phyloP scores from a whole-genome alignment of 768 basidiomycete genomes.

The Suillus spraguei region DNA sequence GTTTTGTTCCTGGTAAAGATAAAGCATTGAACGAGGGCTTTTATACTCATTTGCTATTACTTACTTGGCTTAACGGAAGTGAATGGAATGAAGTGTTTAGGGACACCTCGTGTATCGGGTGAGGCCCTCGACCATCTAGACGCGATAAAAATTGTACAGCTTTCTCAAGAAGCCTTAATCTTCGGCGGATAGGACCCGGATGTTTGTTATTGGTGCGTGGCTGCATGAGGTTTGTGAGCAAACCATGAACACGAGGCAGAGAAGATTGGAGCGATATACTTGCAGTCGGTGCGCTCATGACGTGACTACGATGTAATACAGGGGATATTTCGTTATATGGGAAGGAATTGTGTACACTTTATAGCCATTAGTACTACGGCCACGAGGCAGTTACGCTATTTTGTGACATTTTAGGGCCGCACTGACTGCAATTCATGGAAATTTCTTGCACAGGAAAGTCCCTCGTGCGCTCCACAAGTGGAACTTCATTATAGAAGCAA shows the following conservation, averaged over 20 bases:
- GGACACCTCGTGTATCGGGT: slow-evolving; percentile 28
- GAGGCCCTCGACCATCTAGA: slow-evolving; percentile 8
- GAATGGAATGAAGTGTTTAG: slow-evolving; percentile 7
- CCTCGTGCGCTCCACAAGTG: slow-evolving; percentile 4
- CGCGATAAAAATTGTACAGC: slow-evolving; percentile 9
- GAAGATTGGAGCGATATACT: slow-evolving; percentile 4
- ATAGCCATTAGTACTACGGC: not conserved
- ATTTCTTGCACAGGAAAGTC: slow-evolving; percentile 7
- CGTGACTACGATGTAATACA: slow-evolving; percentile 4
- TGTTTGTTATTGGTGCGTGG: not conserved
- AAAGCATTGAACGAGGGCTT: slow-evolving; percentile 19
- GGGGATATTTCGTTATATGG: not conserved
- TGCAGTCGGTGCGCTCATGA: slow-evolving; percentile 2
- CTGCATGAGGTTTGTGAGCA: not conserved
- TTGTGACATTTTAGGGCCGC: slow-evolving; percentile 6
- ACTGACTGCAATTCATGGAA: slow-evolving; percentile 7
- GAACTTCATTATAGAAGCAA: slow-evolving; percentile 4
- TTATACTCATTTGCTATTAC: slow-evolving; percentile 34
- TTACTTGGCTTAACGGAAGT: slow-evolving; percentile 14
- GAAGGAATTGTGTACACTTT: not conserved
- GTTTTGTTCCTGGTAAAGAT: slow-evolving; percentile 25
- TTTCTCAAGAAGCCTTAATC: slow-evolving; percentile 2
- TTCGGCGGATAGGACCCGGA: slow-evolving; percentile 2
- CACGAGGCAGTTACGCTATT: slow-evolving; percentile 6
- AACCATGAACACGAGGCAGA: slow-evolving; percentile 2